These are phyloP conservation scores for Fusarium oligoseptatum DNA, from an alignment of 2,329 filamentous ascomycete genomes.

Conservation along the genomic window DNA sequence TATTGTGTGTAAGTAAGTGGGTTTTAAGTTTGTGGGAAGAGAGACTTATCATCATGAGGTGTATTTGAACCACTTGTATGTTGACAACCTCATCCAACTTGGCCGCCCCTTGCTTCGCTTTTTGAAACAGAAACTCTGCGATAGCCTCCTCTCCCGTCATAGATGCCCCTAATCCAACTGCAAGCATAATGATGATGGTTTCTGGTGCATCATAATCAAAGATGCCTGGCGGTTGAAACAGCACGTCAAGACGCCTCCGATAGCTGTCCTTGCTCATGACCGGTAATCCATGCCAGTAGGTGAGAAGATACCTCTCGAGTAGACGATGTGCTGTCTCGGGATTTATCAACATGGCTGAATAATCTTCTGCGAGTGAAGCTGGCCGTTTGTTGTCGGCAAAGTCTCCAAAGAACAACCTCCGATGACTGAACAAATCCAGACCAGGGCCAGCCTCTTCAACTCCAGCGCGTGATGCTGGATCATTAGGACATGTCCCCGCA, in stretches of 20 bases:
- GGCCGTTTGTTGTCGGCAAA: conserved; percentile 52
- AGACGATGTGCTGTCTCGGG: conserved; percentile 54
- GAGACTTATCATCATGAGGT: conserved; percentile 59
- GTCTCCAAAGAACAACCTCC: conserved; percentile 52
- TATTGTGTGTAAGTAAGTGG: conserved; percentile 37
- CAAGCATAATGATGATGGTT: conserved; percentile 54
- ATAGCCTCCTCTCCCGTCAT: conserved; percentile 55
- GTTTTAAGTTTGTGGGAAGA: conserved; percentile 6
- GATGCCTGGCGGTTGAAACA: conserved; percentile 51
- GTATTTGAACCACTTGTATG: conserved; percentile 57
- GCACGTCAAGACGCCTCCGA: conserved; percentile 50
- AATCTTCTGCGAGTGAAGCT: conserved; percentile 36
- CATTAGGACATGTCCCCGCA: conserved; percentile 43
- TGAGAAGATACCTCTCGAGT: conserved; percentile 56
- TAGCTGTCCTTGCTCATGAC: conserved; percentile 52
- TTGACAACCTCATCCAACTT: conserved; percentile 60
- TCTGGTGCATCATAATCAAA: conserved; percentile 51
- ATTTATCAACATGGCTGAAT: conserved; percentile 53
- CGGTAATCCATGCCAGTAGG: conserved; percentile 56
- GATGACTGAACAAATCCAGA: conserved; percentile 49
- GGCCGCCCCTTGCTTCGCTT: conserved; percentile 54
- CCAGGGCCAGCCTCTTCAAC: conserved; percentile 50
- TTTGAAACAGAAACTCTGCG: conserved; percentile 57
- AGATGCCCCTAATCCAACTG: conserved; percentile 53
- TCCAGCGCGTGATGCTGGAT: conserved; percentile 40